A percentile compares a stretch with the other conserved stretches of the same genome.
Conservation (phyloP, 1,284 basidiomycete species). For the Rhodotorula sp. region DNA sequence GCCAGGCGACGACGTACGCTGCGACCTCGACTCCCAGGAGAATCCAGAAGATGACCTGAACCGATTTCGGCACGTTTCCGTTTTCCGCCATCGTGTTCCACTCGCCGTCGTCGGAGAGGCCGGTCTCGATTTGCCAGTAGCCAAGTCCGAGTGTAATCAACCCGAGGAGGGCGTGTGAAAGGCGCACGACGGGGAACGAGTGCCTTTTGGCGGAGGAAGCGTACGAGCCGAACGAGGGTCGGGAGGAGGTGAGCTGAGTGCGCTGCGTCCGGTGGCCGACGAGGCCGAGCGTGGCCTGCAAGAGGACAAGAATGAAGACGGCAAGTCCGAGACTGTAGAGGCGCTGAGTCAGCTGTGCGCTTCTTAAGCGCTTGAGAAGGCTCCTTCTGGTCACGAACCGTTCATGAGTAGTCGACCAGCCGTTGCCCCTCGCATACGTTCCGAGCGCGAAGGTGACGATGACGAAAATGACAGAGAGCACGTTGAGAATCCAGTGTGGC, state of each 20-base stretch:
- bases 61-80: slow-evolving; percentile 54
- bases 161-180: slow-evolving; percentile 29
- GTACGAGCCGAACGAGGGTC: slow-evolving; percentile 17
- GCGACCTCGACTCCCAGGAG: slow-evolving; percentile 20
- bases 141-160: slow-evolving; percentile 18
- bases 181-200: slow-evolving; percentile 7
- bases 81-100: slow-evolving; percentile 20
- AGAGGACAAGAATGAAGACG: slow-evolving; percentile 28
- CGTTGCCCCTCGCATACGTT: background rate
- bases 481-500: slow-evolving; percentile 14
- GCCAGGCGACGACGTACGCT: slow-evolving; percentile 24
- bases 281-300: slow-evolving; percentile 22
- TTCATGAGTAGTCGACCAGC: slow-evolving; percentile 13
- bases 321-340: slow-evolving; percentile 24
- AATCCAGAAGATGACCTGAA: slow-evolving; percentile 27
- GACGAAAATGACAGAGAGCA: slow-evolving; percentile 7
- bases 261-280: slow-evolving; percentile 15
- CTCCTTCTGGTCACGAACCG: background rate
- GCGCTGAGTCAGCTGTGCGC: background rate
- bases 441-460: slow-evolving; percentile 23
- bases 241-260: slow-evolving; percentile 11
- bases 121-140: slow-evolving; percentile 18
- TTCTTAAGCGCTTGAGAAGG: background rate
- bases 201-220: background rate
- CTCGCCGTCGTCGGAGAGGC: slow-evolving; percentile 14